Evolutionary conservation across 1,284 basidiomycete genomes (phyloP).

Genomic region (Apiotrichum brassicae): DNA sequence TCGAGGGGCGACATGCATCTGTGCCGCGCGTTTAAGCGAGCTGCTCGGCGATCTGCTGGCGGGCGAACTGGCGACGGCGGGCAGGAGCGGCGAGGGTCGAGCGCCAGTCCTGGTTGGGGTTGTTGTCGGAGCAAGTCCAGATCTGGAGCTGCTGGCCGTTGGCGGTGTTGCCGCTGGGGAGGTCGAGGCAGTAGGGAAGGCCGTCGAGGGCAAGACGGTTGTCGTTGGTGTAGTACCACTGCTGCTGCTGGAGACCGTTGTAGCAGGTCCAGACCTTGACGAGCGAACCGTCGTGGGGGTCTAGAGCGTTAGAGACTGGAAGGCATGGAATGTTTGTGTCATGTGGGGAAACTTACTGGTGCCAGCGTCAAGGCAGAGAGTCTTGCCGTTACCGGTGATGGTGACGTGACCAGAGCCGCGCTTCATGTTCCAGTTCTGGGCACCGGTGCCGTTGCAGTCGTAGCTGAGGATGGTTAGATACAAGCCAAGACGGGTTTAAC

Average conservation of each 20-base stretch:
- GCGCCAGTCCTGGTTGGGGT: constrained; percentile 40
- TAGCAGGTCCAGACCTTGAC: constrained; percentile 25
- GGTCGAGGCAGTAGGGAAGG: constrained; percentile 29
- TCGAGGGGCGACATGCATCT: neutral
- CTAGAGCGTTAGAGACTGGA: neutral
- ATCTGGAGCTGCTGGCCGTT: constrained; percentile 22
- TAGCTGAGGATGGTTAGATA: too few relatives aligned
- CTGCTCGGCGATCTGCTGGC: neutral
- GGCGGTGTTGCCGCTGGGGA: constrained; percentile 20
- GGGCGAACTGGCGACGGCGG: neutral
- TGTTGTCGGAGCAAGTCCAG: constrained; percentile 20
- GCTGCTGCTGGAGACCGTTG: constrained; percentile 19
- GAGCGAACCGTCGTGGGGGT: constrained; percentile 15
- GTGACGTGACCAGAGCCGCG: constrained; percentile 8
- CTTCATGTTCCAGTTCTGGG: constrained; percentile 10
- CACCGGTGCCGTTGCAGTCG: constrained; percentile 18
- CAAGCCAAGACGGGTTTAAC: too few relatives aligned
- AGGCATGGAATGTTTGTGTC: too few relatives aligned
- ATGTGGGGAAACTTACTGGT: constrained; percentile 4
- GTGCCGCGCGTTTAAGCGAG: neutral
- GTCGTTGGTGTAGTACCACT: constrained; percentile 27
- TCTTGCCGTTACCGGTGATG: constrained; percentile 22
- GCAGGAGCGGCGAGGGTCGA: neutral
- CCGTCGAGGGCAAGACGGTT: constrained; percentile 19
- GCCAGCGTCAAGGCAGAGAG: constrained; percentile 33